Base-by-base conservation (phyloP, 345 rosid genomes). In the Eucalyptus sp. region DNA sequence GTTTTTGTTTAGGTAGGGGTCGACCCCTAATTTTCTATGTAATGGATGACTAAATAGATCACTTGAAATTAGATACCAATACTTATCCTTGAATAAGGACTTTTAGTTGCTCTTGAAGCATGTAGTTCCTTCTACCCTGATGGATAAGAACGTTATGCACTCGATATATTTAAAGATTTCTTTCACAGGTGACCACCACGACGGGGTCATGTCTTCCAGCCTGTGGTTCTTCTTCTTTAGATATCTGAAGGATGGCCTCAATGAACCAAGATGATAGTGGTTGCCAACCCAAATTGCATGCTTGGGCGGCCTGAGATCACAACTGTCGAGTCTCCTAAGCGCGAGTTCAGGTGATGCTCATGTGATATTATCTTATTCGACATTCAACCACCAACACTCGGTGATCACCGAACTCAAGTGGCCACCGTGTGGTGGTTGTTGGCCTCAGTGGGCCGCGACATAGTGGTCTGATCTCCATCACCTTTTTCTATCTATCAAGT, bases 71-170 rank as follows among this genome's bases (percentile, higher is more conserved):
- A 52, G 1, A 52, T 52, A 9, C 4, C 56, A 52, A 52, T 52
- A 52, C 56, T 52, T 52, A 52, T 52, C 56, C 2, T 52, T 18
- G 56, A 52, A 52, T 52, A 52, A 52, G 24, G 56, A 52, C 56
- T 52, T 52, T 52, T 52, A 52, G 3, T 52, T 52, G 56, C 24
- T 52, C 24, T 52, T 52, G 56, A 52, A 52, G 56, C 24, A 7
- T 52, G 56, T 18, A 52, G 2, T 52, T 18, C 56, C 56, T 0
- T 52, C 56, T 52, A 52, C 56, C 56, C 24, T 52, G 56, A 52
- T 51, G 52, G 52, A 51, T 51, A 51, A 16, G 54, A 51, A 51
- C 54, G 20, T 51, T 51, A 17, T 51, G 0, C 0, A 51, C 22
- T 17, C 17, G 0, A 1, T 52, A 52, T 52, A 52, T 52, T 52